Evolutionary conservation across 2,329 filamentous ascomycete species (phyloP).

Genomic region (Penicillium sumatraense): DNA sequence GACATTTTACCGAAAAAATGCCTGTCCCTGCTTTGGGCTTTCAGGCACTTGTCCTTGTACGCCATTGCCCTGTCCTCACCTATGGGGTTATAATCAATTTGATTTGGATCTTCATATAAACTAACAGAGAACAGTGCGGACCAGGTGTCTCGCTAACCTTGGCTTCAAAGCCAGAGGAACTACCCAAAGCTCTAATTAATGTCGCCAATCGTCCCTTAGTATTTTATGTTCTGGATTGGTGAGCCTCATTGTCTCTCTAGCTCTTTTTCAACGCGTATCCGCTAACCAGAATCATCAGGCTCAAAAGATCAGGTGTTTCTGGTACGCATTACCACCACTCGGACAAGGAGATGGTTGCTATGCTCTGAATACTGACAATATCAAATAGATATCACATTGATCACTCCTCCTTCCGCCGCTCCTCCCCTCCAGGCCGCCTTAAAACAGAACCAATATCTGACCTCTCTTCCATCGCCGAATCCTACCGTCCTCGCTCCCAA

Average conservation of each 20-base stretch:
- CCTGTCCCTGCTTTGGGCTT: conserved; percentile 62
- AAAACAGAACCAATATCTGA: conserved; percentile 55
- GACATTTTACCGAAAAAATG: conserved; percentile 23
- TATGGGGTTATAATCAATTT: too few species aligned
- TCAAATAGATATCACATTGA: conserved; percentile 50
- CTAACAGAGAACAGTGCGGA: conserved; percentile 14
- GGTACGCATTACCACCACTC: background rate
- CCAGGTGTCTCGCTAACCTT: conserved; percentile 56
- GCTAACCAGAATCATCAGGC: background rate
- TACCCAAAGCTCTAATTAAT: conserved; percentile 46
- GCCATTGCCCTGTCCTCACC: background rate
- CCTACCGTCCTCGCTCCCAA: conserved; percentile 77
- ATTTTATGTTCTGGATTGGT: conserved; percentile 40
- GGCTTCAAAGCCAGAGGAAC: conserved; percentile 53
- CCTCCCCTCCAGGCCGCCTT: conserved; percentile 52
- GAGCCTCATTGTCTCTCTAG: background rate
- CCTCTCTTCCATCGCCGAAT: conserved; percentile 50
- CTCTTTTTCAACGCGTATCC: background rate
- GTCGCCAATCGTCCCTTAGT: conserved; percentile 57
- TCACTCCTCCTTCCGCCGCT: conserved; percentile 51
- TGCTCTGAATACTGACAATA: background rate
- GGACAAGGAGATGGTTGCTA: background rate
- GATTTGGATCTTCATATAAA: background rate
- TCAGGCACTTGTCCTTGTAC: conserved; percentile 54
- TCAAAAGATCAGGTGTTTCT: conserved; percentile 2